Evolutionary conservation across 1,139 yeast genomes (phyloP).

Genomic region (Yamadazyma siamensis): DNA sequence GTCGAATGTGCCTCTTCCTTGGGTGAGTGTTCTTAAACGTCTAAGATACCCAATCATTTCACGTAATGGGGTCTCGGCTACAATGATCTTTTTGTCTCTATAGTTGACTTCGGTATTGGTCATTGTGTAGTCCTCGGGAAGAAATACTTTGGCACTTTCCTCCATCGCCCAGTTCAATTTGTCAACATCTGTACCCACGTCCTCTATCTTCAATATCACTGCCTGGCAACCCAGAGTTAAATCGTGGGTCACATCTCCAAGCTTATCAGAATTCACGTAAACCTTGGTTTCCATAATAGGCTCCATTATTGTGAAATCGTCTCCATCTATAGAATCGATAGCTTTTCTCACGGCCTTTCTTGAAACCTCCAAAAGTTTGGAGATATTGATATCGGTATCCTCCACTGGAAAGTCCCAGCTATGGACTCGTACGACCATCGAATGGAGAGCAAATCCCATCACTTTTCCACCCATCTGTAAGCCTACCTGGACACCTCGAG

Average conservation of each 20-base stretch:
- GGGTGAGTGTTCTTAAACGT: conserved; percentile 75
- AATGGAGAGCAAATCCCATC: conserved; percentile 62
- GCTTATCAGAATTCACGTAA: conserved; percentile 61
- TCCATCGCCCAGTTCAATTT: conserved; percentile 42
- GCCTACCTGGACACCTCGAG: conserved; percentile 66
- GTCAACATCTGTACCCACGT: conserved; percentile 44
- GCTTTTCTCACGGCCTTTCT: conserved; percentile 37
- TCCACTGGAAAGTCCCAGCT: conserved; percentile 58
- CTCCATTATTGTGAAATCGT: conserved; percentile 52
- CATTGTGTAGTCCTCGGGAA: conserved; percentile 60
- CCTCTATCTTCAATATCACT: conserved; percentile 59
- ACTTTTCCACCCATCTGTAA: conserved; percentile 76
- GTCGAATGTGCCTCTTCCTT: conserved; percentile 82
- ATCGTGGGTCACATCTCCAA: conserved; percentile 86
- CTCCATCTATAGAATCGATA: conserved; percentile 19
- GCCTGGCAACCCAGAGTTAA: conserved; percentile 68
- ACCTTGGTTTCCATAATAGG: conserved; percentile 85
- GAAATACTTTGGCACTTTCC: conserved; percentile 49
- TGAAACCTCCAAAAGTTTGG: conserved; percentile 27
- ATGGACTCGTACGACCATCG: conserved; percentile 51
- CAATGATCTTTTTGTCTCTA: conserved; percentile 51
- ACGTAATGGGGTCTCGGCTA: conserved; percentile 78
- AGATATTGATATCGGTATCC: conserved; percentile 24
- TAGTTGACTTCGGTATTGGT: conserved; percentile 13
- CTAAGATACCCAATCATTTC: conserved; percentile 90